Evolutionary conservation across 1,284 basidiomycete genomes (phyloP), one percentile per base, ranked within the genome.

Genomic region (Stygiomarasmius scandens): DNA sequence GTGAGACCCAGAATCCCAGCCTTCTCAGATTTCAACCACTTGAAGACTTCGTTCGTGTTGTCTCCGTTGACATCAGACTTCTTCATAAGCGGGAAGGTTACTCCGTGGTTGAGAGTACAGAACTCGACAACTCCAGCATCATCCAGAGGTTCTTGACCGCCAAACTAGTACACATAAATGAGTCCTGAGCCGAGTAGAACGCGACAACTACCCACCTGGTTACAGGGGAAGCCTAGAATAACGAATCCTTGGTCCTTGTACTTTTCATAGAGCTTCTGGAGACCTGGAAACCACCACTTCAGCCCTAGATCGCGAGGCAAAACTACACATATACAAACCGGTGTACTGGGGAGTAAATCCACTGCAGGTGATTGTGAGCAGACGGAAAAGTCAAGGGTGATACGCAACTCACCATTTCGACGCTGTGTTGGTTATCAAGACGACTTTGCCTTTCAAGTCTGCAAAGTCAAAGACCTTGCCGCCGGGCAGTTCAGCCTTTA

Each of bases 1-100:
- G 83, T 81, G 52, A 92, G 74, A 27, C 92, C 90, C 48, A 94
- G 70, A 43, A 93, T 65, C 8, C 91, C 91, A 2, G 86, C 62
- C 74, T 92, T 91, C 74, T 92, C 77, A 47, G 77, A 75, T 81
- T 96, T 96, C 66, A 96, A 83, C 84, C 86, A 96, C 60, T 90
- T 84, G 78, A 85, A 96, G 8, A 94, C 91, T 67, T 91, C 82
- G 73, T 93, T 94, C 46, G 85, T 81, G 61, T 76, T 74, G 67
- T 89, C 84, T 11, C 95, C 94, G 71, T 96, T 97, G 55, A 96
- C 95, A 54, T 96, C 90, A n/a, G 90, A 89, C 76, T 94, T 95
- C 75, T 85, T 87, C 84, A 92, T 91, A 54, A 95, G 77, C 6
- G 90, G 90, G 77, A 95, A 95, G 5, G 81, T 84, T 20, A 95